Evolutionary conservation across 2,329 filamentous ascomycete species (phyloP).

Genomic region (Calycina herbarum): DNA sequence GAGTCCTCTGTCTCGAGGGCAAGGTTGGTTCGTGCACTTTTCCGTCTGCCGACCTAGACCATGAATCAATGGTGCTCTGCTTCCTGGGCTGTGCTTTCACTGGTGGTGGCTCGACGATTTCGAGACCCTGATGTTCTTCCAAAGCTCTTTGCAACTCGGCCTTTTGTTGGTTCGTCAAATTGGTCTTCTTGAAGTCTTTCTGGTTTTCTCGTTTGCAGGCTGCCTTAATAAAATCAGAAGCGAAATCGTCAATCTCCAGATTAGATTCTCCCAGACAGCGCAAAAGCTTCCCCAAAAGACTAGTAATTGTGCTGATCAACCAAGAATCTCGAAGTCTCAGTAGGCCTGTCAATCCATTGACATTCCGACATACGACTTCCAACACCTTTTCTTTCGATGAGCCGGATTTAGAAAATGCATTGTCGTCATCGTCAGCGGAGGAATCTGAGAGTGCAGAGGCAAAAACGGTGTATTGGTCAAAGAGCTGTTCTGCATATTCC

Average conservation of each 20-base stretch:
- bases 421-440: constrained; percentile 28
- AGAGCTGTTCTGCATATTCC: constrained; percentile 83
- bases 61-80: constrained; percentile 61
- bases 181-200: constrained; percentile 67
- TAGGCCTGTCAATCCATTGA: constrained; percentile 78
- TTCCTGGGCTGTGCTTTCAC: constrained; percentile 48
- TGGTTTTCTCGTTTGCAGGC: constrained; percentile 59
- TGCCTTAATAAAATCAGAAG: constrained; percentile 63
- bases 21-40: constrained; percentile 34
- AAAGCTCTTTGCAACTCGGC: constrained; percentile 73
- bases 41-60: constrained; percentile 54
- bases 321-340: constrained; percentile 86
- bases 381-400: constrained; percentile 52
- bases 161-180: constrained; percentile 78
- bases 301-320: constrained; percentile 78
- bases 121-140: constrained; percentile 57
- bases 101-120: constrained; percentile 50
- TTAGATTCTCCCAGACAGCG: constrained; percentile 75
- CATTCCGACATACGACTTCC: constrained; percentile 62
- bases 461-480: constrained; percentile 83
- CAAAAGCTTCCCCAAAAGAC: constrained; percentile 81
- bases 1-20: constrained; percentile 17
- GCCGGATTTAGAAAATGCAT: constrained; percentile 31
- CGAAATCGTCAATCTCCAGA: constrained; percentile 65
- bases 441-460: constrained; percentile 48